phyloP scores from a whole-genome alignment of 139 green algal genomes.

The Spirogloea muscicola region DNA sequence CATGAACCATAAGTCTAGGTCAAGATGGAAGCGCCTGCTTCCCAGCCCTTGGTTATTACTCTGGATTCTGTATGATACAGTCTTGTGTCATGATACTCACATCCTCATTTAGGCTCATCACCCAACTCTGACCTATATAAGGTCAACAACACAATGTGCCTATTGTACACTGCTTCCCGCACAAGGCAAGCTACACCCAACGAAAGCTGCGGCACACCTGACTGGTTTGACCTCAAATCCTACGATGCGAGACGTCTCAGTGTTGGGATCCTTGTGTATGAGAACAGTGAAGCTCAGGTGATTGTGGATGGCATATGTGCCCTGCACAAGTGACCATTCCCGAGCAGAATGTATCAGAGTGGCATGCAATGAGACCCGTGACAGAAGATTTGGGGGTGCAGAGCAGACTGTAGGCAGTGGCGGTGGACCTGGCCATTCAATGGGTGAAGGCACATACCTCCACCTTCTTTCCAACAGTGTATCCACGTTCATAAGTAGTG shows the following conservation, averaged over 20 bases:
- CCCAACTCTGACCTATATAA: background rate
- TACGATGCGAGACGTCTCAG: slow-evolving; percentile 82
- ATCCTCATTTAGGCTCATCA: background rate
- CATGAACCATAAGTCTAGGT: background rate
- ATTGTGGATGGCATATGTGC: slow-evolving; percentile 74
- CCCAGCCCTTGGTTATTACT: no score
- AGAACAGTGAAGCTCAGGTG: slow-evolving; percentile 95
- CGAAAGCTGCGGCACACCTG: slow-evolving; percentile 27
- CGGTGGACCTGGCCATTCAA: background rate
- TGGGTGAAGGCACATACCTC: slow-evolving; percentile 43
- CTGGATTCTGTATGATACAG: no score
- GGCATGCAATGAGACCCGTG: no score
- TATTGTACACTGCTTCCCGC: background rate
- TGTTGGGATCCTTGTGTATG: slow-evolving; percentile 84
- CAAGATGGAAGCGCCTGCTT: background rate
- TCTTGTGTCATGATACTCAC: background rate
- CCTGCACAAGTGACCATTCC: background rate
- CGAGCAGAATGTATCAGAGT: background rate
- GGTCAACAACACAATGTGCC: background rate
- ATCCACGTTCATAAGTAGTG: slow-evolving; percentile 94
- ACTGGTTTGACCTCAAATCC: slow-evolving; percentile 94
- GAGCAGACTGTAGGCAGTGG: background rate
- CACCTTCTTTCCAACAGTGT: slow-evolving; percentile 81
- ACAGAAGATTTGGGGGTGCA: background rate
- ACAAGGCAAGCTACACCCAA: background rate